phyloP scores from a whole-genome alignment of 345 rosid genomes.

The Pistacia atlantica region DNA sequence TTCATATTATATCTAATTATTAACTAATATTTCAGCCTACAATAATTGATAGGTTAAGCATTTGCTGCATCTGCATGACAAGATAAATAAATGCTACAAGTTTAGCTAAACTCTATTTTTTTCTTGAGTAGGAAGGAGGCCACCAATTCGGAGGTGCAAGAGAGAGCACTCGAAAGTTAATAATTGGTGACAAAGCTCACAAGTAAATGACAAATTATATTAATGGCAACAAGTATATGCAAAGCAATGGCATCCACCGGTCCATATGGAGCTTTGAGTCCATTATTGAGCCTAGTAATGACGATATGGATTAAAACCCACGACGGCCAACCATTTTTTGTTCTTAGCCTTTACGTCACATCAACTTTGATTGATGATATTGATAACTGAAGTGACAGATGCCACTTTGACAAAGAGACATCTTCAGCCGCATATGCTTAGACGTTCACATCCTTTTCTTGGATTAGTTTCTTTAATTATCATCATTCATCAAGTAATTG shows the following conservation, averaged over 20 bases:
- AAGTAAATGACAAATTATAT: neutral
- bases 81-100: neutral
- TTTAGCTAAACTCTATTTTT: neutral
- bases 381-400: constrained; percentile 1
- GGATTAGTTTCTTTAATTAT: too few relatives aligned
- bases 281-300: neutral
- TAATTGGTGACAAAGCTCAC: neutral
- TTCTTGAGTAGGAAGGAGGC: neutral
- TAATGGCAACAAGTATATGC: neutral
- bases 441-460: constrained; percentile 9
- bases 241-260: neutral
- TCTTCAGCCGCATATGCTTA: neutral
- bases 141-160: neutral
- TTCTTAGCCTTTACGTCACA: neutral
- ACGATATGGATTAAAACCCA: neutral
- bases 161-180: neutral
- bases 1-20: neutral
- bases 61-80: neutral
- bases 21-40: neutral
- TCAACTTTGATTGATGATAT: neutral
- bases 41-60: neutral
- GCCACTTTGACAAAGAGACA: neutral
- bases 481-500: neutral
- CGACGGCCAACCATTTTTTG: neutral
- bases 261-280: neutral